These are phyloP conservation scores for Trichosporon sp. DNA, from an alignment of 1,284 basidiomycete species.

Conservation along the genomic window DNA sequence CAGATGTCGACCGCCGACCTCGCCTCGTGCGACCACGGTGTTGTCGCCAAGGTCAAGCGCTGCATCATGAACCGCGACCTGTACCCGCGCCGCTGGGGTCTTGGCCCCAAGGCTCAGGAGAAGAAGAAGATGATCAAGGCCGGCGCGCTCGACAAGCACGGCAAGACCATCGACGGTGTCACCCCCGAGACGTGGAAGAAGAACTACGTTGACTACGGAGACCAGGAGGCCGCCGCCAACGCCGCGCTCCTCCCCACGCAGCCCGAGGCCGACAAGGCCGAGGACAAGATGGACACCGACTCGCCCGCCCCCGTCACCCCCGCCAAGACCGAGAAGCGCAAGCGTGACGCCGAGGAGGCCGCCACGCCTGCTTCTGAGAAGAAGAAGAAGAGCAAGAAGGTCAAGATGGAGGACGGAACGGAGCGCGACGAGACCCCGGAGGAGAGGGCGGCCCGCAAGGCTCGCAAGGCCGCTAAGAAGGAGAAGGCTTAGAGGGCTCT, in stretches of 20 bases:
- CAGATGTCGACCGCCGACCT: slow-evolving; percentile 99
- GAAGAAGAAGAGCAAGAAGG: slow-evolving; percentile 59
- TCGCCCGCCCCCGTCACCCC: slow-evolving; percentile 45
- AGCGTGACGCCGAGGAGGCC: slow-evolving; percentile 51
- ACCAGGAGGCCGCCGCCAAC: slow-evolving; percentile 36
- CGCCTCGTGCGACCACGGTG: slow-evolving; percentile 96
- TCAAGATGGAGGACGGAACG: slow-evolving; percentile 49
- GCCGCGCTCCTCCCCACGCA: slow-evolving; percentile 36
- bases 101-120: slow-evolving; percentile 91
- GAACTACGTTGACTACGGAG: slow-evolving; percentile 85
- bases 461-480: slow-evolving; percentile 48
- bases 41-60: slow-evolving; percentile 98
- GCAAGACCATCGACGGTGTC: slow-evolving; percentile 81
- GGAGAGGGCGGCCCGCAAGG: slow-evolving; percentile 45
- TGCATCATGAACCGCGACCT: slow-evolving; percentile 99
- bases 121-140: slow-evolving; percentile 99
- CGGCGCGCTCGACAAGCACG: slow-evolving; percentile 93
- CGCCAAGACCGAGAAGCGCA: slow-evolving; percentile 52
- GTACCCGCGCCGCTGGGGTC: slow-evolving; percentile 96
- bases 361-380: slow-evolving; percentile 51
- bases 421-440: slow-evolving; percentile 52
- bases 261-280: slow-evolving; percentile 32
- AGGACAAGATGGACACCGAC: slow-evolving; percentile 13
- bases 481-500: slow-evolving; percentile 12
- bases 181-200: slow-evolving; percentile 89